Conservation (phyloP, 2,329 filamentous ascomycete species). For the Cercospora sp. region DNA sequence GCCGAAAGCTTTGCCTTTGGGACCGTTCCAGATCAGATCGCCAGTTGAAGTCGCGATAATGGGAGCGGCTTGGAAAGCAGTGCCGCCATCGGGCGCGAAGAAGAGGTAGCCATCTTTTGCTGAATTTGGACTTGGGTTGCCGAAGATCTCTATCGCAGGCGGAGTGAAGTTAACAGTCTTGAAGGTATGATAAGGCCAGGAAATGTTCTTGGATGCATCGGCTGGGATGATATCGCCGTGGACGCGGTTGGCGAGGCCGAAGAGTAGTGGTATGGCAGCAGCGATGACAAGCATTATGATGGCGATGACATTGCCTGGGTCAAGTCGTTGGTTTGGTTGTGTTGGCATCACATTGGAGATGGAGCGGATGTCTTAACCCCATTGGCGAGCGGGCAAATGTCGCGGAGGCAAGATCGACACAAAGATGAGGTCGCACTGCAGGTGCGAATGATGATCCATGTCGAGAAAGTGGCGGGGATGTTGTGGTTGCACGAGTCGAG, state of each 20-base stretch:
- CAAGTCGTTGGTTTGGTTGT: background rate
- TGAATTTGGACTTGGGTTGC: background rate
- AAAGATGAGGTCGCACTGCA: background rate
- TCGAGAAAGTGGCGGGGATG: background rate
- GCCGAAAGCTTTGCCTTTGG: conserved; percentile 16
- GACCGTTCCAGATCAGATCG: conserved; percentile 28
- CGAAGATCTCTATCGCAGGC: conserved; percentile 15
- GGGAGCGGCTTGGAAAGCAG: conserved; percentile 20
- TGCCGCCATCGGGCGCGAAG: conserved; percentile 26
- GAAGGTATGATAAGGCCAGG: conserved; percentile 22
- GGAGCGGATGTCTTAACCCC: too few relatives aligned
- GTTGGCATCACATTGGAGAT: background rate
- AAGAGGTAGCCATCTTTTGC: conserved; percentile 20
- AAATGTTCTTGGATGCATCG: conserved; percentile 18
- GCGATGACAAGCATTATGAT: conserved; percentile 2
- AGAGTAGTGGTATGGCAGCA: background rate
- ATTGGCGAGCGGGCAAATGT: background rate
- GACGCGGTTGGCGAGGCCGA: background rate
- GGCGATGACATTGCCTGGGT: conserved; percentile 9
- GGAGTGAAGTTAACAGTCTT: conserved; percentile 22
- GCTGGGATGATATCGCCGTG: conserved; percentile 13
- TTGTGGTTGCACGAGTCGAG: background rate
- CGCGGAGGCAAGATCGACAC: background rate
- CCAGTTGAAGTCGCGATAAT: conserved; percentile 22
- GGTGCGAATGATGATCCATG: conserved; percentile 5